Base-by-base conservation (phyloP, 202 grass and related monocot genomes). In the Dendrocalamus latiflorus region DNA sequence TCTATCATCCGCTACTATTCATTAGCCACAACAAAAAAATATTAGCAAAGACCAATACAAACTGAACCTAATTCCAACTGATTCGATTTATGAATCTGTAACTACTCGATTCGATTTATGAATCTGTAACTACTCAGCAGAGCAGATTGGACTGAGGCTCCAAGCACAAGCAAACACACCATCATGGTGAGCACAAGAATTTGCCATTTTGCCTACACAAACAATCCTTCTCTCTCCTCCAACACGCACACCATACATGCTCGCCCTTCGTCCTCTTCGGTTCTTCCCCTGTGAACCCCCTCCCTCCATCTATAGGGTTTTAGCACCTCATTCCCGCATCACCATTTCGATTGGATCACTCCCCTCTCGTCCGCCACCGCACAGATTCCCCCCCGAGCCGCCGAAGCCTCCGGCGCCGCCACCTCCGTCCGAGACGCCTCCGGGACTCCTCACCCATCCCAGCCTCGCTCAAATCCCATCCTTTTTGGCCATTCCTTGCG, bases 281-380 rank as follows among this genome's bases (percentile, higher is more conserved):
- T 75, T 75, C 69, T 41, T 72, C 59, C 58, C 45, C 68, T 81
- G 58, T 79, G 86, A 88, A 79, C 86, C 83, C 33, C 50, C 62
- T 17, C 34, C 1, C 24, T 36, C 28, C 77, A 9, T 69, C 82
- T 41, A 75, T 84, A 83, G 82, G 86, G 80, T 89, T 83, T 83
- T 86, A 81, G 73, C 74, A 14, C 57, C 55, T 77, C 84, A 80
- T 86, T 83, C 58, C 80, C 77, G 33, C 85, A 62, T 79, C 88
- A 61, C 77, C 85, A 89, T 94, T 91, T 82, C 77, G 44, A 83
- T 83, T 39, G 76, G 82, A 87, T 83, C 82, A 20, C 75, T 45
- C 76, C 69, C 18, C 71, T 44, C 72, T 16, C 43, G 11, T 10
- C 72, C 83, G 65, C 87, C 77, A 64, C 75, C 54, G 5, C 28